Evolutionary conservation across 2,329 filamentous ascomycete genomes (phyloP).

Genomic region (Furcasterigmium furcatum): DNA sequence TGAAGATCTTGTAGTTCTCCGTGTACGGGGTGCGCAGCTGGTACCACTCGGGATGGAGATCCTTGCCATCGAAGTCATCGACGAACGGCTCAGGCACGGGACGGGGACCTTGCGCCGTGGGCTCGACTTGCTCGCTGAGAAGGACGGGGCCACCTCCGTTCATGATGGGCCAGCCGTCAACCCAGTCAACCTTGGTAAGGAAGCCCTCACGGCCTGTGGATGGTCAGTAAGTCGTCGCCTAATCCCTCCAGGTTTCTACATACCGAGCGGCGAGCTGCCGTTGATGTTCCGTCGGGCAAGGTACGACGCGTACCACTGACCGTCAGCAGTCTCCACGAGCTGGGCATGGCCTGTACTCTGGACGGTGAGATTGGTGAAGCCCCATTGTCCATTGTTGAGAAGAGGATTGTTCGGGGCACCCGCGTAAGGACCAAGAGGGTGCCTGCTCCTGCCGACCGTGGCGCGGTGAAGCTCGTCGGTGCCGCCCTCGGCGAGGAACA

Average conservation of each 20-base stretch:
- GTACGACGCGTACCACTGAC: slow-evolving; percentile 15
- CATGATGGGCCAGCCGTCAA: slow-evolving; percentile 16
- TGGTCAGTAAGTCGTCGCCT: neutral
- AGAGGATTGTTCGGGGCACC: slow-evolving; percentile 31
- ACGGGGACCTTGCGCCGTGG: neutral
- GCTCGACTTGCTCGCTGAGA: slow-evolving; percentile 4
- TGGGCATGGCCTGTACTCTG: slow-evolving; percentile 15
- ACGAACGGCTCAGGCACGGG: neutral
- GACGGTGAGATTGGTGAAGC: slow-evolving; percentile 10
- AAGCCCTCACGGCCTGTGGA: slow-evolving; percentile 12
- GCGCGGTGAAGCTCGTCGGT: slow-evolving; percentile 32
- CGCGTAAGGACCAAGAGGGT: slow-evolving; percentile 32
- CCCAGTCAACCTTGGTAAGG: slow-evolving; percentile 13
- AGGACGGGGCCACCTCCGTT: slow-evolving; percentile 11
- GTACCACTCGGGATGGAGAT: slow-evolving; percentile 4
- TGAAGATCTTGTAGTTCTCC: slow-evolving; percentile 1
- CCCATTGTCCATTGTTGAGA: slow-evolving; percentile 11
- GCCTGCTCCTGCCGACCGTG: slow-evolving; percentile 28
- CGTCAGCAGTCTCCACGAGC: slow-evolving; percentile 12
- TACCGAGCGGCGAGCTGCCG: slow-evolving; percentile 11
- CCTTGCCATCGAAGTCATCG: slow-evolving; percentile 2
- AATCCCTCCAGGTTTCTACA: neutral
- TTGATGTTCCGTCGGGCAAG: slow-evolving; percentile 12
- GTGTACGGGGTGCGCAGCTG: slow-evolving; percentile 10
- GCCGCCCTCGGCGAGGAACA: slow-evolving; percentile 22